Evolutionary conservation across 495 filamentous ascomycete genomes (phyloP).

Genomic region (Aspergillus diversus): DNA sequence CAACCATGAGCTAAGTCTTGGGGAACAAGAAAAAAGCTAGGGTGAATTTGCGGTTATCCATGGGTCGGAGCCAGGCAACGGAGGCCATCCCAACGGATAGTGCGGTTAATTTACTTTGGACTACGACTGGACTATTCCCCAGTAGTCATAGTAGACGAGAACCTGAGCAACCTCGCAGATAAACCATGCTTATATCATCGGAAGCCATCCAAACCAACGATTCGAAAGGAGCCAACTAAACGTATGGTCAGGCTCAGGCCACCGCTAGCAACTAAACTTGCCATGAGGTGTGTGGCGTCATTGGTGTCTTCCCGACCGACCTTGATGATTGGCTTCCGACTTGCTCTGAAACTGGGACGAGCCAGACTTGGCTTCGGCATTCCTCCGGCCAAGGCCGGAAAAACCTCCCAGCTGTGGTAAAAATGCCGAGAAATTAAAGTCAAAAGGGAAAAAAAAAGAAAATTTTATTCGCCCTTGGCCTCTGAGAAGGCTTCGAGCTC

Average conservation of each 20-base stretch:
- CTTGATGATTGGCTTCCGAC: constrained; percentile 21
- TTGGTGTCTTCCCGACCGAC: background rate
- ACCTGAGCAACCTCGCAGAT: background rate
- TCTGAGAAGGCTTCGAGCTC: constrained; percentile 1
- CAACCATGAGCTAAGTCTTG: background rate
- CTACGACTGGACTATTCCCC: background rate
- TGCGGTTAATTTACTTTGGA: constrained; percentile 1
- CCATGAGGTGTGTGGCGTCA: constrained; percentile 28
- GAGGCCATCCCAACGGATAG: background rate
- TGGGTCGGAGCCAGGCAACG: background rate
- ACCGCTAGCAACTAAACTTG: background rate
- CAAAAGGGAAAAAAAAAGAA: too few species aligned
- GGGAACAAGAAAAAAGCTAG: background rate
- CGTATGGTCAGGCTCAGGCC: constrained; percentile 15
- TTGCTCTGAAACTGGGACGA: constrained; percentile 20
- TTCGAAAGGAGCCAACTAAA: background rate
- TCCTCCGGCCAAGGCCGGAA: constrained; percentile 29
- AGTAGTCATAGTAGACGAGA: background rate
- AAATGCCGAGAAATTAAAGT: constrained; percentile 20
- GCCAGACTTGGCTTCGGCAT: constrained; percentile 36
- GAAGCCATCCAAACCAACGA: constrained; percentile 1
- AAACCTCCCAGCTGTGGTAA: constrained; percentile 24
- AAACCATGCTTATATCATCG: constrained; percentile 13
- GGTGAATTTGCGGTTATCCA: background rate
- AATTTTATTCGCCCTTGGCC: background rate